Conservation (phyloP, 2,329 filamentous ascomycete genomes). For the Fusarium decemcellulare region DNA sequence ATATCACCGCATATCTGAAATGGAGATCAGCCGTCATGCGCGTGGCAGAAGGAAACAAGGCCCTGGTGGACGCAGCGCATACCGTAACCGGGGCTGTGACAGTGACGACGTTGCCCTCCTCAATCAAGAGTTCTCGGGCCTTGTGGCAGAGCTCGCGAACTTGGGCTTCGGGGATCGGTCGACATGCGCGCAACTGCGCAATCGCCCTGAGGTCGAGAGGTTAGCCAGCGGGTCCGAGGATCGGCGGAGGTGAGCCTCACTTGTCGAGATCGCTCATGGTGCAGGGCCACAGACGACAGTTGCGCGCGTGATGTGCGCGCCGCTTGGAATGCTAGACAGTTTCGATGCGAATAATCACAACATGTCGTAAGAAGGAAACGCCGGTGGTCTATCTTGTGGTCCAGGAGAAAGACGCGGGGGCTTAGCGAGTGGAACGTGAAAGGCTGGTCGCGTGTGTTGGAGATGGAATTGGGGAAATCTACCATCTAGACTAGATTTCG, state of each 20-base stretch:
- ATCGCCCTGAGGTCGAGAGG: slow-evolving; percentile 77
- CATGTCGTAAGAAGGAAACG: slow-evolving; percentile 40
- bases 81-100: slow-evolving; percentile 96
- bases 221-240: slow-evolving; percentile 29
- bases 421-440: background rate
- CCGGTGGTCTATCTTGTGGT: slow-evolving; percentile 5
- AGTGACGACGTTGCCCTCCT: slow-evolving; percentile 97
- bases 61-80: slow-evolving; percentile 49
- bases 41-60: background rate
- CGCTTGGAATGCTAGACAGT: slow-evolving; percentile 29
- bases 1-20: slow-evolving; percentile 93
- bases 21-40: slow-evolving; percentile 24
- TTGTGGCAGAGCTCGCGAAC: slow-evolving; percentile 98
- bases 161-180: slow-evolving; percentile 94
- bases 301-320: slow-evolving; percentile 41
- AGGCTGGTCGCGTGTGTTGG: slow-evolving; percentile 20
- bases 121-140: slow-evolving; percentile 93
- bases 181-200: slow-evolving; percentile 93
- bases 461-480: slow-evolving; percentile 31
- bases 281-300: slow-evolving; percentile 23
- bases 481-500: slow-evolving; percentile 29
- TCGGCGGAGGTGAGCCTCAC: slow-evolving; percentile 63
- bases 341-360: slow-evolving; percentile 37
- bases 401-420: slow-evolving; percentile 1
- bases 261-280: slow-evolving; percentile 94